Evolutionary conservation across 2,329 filamentous ascomycete genomes (phyloP).

Genomic region (Boeremia exigua): DNA sequence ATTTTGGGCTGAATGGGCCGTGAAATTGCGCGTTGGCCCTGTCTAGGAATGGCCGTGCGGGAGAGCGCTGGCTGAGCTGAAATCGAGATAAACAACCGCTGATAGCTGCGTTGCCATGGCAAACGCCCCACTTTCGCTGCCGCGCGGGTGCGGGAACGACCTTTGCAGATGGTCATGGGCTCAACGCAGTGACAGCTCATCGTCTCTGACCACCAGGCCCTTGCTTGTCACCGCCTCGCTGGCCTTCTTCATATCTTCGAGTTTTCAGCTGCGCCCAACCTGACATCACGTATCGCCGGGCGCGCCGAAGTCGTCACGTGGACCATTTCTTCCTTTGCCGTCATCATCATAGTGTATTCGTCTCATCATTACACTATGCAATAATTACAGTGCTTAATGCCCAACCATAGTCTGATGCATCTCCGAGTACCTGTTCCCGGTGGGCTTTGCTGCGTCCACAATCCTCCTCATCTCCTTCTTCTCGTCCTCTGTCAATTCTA

Average conservation of each 20-base stretch:
- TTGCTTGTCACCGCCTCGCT: conserved; percentile 16
- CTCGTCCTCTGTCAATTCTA: conserved; percentile 32
- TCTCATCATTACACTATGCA: neutral
- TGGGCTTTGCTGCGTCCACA: conserved; percentile 49
- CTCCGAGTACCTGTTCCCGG: conserved; percentile 47
- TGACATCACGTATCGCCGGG: conserved; percentile 11
- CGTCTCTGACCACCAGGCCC: conserved; percentile 12
- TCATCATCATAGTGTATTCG: neutral
- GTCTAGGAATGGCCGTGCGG: conserved; percentile 21
- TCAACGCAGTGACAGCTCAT: conserved; percentile 14
- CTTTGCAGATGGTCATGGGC: conserved; percentile 4
- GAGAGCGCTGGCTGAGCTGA: conserved; percentile 18
- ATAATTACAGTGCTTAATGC: conserved; percentile 9
- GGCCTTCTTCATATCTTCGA: conserved; percentile 16
- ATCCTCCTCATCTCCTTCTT: conserved; percentile 27
- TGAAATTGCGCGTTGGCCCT: conserved; percentile 19
- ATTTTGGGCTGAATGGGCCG: conserved; percentile 26
- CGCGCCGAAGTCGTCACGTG: neutral
- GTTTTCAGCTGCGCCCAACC: conserved; percentile 14
- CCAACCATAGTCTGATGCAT: conserved; percentile 24
- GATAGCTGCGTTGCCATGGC: conserved; percentile 18
- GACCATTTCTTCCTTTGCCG: too few species aligned
- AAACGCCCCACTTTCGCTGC: conserved; percentile 13
- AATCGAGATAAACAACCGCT: conserved; percentile 19
- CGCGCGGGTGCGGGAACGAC: conserved; percentile 14